Evolutionary conservation across 306 rosid species (phyloP).

Genomic region (Cucumis hystrix): DNA sequence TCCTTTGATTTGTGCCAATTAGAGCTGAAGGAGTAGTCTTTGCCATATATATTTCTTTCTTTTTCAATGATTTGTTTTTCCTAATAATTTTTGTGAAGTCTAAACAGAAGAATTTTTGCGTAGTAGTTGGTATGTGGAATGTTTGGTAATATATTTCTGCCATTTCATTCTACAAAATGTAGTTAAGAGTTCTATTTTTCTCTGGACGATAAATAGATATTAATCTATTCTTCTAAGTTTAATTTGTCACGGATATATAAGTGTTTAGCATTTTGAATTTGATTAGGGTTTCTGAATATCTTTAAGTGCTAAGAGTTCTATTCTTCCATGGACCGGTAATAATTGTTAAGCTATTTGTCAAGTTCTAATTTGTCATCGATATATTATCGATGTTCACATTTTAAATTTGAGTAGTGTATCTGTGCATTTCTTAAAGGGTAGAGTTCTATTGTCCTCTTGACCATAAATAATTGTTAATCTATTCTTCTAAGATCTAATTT

Average conservation of each 20-base stretch:
- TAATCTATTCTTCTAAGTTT: too few relatives aligned
- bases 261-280: neutral
- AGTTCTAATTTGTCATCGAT: too few relatives aligned
- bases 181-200: neutral
- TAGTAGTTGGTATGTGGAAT: neutral
- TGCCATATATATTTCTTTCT: neutral
- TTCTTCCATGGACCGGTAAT: too few relatives aligned
- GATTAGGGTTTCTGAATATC: neutral
- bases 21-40: neutral
- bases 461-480: neutral
- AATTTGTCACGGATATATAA: neutral
- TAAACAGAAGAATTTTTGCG: neutral
- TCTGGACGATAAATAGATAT: neutral
- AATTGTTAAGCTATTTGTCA: too few relatives aligned
- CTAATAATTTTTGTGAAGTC: neutral
- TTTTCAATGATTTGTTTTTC: neutral
- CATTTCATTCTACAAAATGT: neutral
- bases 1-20: neutral
- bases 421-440: too few relatives aligned
- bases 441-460: neutral
- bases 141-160: neutral
- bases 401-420: neutral
- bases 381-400: neutral
- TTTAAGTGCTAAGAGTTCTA: too few relatives aligned
- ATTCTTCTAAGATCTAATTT: neutral